phyloP scores from a whole-genome alignment of 495 filamentous ascomycete genomes.

The Beverwykella pulmonaria region DNA sequence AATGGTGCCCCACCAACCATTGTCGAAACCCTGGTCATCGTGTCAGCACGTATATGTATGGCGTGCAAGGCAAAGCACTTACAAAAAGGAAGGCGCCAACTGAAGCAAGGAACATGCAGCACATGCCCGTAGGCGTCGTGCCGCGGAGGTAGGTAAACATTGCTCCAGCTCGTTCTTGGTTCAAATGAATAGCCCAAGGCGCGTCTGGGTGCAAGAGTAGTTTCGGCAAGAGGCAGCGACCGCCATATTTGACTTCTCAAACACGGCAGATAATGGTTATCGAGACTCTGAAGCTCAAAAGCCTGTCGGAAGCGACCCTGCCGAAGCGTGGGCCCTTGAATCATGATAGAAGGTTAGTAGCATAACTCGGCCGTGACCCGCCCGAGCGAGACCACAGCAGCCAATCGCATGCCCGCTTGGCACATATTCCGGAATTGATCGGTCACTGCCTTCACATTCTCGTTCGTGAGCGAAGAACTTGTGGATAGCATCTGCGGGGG shows the following conservation, averaged over 20 bases:
- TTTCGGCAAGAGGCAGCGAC: background rate
- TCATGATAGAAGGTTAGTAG: background rate
- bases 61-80: background rate
- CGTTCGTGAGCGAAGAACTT: background rate
- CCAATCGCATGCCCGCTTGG: background rate
- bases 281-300: background rate
- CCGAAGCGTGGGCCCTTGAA: too few species aligned
- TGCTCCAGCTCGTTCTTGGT: background rate
- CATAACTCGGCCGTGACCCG: background rate
- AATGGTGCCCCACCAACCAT: background rate
- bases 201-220: background rate
- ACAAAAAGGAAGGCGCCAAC: background rate
- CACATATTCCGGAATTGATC: background rate
- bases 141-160: background rate
- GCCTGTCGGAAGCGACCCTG: background rate
- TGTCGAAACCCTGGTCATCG: background rate
- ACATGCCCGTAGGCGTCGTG: background rate
- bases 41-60: background rate
- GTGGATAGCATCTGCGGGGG: background rate
- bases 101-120: background rate
- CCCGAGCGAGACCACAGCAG: background rate
- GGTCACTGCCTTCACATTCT: too few species aligned
- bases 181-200: background rate
- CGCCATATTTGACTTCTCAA: background rate
- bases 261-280: background rate